Evolutionary conservation across 2,329 filamentous ascomycete genomes (phyloP).

Genomic region (Beauveria pseudobassiana): DNA sequence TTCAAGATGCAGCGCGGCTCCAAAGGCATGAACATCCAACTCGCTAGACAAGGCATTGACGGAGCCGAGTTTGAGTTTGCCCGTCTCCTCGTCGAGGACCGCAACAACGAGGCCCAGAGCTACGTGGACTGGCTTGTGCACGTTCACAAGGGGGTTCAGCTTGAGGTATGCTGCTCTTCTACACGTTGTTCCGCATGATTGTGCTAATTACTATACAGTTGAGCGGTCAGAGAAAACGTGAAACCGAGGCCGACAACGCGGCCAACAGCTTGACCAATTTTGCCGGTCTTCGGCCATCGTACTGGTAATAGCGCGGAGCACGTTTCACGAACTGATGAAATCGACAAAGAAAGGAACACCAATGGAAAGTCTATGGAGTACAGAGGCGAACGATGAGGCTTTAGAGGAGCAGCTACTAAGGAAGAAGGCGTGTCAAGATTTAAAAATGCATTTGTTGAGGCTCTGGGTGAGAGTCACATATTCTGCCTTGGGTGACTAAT

Average conservation of each 20-base stretch:
- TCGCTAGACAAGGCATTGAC: constrained; percentile 87
- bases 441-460: background rate
- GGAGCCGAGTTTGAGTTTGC: constrained; percentile 97
- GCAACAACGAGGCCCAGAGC: constrained; percentile 95
- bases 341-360: constrained; percentile 5
- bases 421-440: background rate
- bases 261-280: constrained; percentile 45
- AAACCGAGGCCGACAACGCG: constrained; percentile 43
- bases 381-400: background rate
- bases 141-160: constrained; percentile 84
- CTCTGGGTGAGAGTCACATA: background rate
- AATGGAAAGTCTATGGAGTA: constrained; percentile 4
- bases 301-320: constrained; percentile 40
- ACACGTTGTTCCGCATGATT: background rate
- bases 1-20: constrained; percentile 70
- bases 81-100: constrained; percentile 79
- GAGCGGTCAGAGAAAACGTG: constrained; percentile 64
- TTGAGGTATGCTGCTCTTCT: constrained; percentile 55
- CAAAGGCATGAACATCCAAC: constrained; percentile 81
- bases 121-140: constrained; percentile 99
- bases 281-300: constrained; percentile 50
- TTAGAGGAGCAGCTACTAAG: too few relatives aligned
- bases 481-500: background rate
- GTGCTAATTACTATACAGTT: constrained; percentile 35
- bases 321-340: constrained; percentile 1